Evolutionary conservation across 352 stramenopile species (phyloP).

Genomic region (Aphanomyces invadans): DNA sequence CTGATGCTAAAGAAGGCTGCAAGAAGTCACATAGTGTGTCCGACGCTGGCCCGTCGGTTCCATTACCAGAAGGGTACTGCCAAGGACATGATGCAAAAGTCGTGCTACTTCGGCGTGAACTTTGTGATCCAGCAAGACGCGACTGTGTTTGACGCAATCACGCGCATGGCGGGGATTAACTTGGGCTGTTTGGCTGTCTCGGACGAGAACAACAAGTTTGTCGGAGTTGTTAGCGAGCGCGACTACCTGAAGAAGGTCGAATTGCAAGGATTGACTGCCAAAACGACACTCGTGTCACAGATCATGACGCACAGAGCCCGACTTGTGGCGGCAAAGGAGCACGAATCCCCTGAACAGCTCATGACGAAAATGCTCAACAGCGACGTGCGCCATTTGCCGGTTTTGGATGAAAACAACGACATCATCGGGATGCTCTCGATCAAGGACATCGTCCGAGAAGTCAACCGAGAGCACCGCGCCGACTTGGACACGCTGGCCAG

Average conservation of each 20-base stretch:
- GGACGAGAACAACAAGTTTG: slow-evolving; percentile 82
- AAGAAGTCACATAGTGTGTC: not conserved
- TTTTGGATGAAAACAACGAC: slow-evolving; percentile 88
- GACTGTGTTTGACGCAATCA: slow-evolving; percentile 91
- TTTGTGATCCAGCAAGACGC: slow-evolving; percentile 90
- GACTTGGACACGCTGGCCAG: slow-evolving; percentile 74
- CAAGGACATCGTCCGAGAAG: slow-evolving; percentile 88
- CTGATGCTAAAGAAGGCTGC: not conserved
- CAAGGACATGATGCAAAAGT: slow-evolving; percentile 88
- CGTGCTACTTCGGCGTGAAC: slow-evolving; percentile 92
- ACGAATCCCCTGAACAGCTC: slow-evolving; percentile 84
- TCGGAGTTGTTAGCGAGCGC: slow-evolving; percentile 88
- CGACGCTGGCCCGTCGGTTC: slow-evolving; percentile 29
- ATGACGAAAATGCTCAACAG: slow-evolving; percentile 96
- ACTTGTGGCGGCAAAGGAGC: slow-evolving; percentile 76
- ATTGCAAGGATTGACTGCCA: slow-evolving; percentile 84
- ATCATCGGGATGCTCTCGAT: slow-evolving; percentile 92
- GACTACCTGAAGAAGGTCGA: slow-evolving; percentile 96
- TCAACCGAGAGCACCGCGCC: slow-evolving; percentile 69
- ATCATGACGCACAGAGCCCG: slow-evolving; percentile 92
- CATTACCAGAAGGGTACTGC: slow-evolving; percentile 80
- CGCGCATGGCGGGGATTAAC: slow-evolving; percentile 92
- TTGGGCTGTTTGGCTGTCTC: slow-evolving; percentile 88
- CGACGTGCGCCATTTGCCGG: slow-evolving; percentile 91
- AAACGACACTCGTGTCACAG: slow-evolving; percentile 83